These are phyloP conservation scores for Asclepias syriaca DNA, from an alignment of 257 asterid genomes.

Conservation along the genomic window DNA sequence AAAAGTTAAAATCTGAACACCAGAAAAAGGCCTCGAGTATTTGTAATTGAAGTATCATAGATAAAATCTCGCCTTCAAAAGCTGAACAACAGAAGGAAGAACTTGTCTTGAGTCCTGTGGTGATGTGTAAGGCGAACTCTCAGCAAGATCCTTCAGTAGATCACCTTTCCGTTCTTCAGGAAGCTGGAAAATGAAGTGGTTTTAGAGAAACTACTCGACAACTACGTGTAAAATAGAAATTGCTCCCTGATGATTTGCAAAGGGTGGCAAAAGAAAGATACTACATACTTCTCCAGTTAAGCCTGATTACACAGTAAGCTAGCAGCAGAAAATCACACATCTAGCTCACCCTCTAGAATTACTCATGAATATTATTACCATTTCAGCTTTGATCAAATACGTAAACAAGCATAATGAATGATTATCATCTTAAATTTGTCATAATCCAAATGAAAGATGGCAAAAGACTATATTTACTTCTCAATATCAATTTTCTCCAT, in stretches of 20 bases:
- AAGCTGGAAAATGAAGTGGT: slow-evolving; percentile 52
- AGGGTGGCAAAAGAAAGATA: not conserved
- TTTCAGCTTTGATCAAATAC: not conserved
- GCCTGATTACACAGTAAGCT: not conserved
- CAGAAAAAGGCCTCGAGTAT: not conserved
- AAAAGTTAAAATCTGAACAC: not conserved
- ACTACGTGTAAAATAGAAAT: not conserved
- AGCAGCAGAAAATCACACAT: not conserved
- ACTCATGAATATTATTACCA: not conserved
- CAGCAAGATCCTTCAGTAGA: slow-evolving; percentile 92
- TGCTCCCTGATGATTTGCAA: not conserved
- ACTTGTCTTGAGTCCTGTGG: slow-evolving; percentile 84
- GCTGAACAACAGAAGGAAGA: slow-evolving; percentile 75
- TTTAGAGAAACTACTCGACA: slow-evolving; percentile 7
- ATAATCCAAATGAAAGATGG: not conserved
- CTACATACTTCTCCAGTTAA: not conserved
- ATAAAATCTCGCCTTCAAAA: slow-evolving; percentile 58
- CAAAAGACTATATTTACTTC: not conserved
- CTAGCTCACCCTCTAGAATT: not conserved
- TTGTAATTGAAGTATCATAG: not conserved
- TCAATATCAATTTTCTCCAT: not conserved
- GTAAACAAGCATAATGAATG: not conserved
- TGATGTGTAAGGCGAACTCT: slow-evolving; percentile 76
- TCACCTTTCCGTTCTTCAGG: slow-evolving; percentile 87
- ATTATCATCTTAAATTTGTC: not conserved